Evolutionary conservation across 1,139 yeast genomes (phyloP).

Genomic region (Lodderomyces elongisporus): DNA sequence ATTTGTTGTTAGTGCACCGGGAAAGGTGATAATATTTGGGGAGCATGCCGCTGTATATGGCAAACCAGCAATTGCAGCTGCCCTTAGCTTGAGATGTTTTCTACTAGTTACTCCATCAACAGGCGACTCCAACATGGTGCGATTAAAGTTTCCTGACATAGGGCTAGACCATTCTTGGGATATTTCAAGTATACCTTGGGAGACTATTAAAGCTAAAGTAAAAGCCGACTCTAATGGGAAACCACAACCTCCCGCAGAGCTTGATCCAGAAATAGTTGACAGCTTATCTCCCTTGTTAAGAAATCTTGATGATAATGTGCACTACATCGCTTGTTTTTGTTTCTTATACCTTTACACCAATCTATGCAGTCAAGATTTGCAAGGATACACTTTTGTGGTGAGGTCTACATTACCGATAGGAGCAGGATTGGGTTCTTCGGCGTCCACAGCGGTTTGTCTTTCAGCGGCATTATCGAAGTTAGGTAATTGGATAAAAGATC

Average conservation of each 20-base stretch:
- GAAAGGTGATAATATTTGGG: slow-evolving; percentile 92
- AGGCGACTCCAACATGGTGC: slow-evolving; percentile 38
- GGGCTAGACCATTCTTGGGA: slow-evolving; percentile 61
- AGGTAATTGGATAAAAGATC: slow-evolving; percentile 48
- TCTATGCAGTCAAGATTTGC: slow-evolving; percentile 44
- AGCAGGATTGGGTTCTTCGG: slow-evolving; percentile 95
- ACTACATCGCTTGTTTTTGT: slow-evolving; percentile 79
- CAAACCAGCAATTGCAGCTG: slow-evolving; percentile 90
- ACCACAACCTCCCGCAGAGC: slow-evolving; percentile 48
- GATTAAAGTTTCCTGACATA: slow-evolving; percentile 82
- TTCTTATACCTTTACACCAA: slow-evolving; percentile 72
- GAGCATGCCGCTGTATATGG: slow-evolving; percentile 96
- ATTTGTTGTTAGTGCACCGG: slow-evolving; percentile 89
- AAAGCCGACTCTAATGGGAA: slow-evolving; percentile 17
- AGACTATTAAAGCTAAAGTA: slow-evolving; percentile 24
- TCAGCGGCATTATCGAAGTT: slow-evolving; percentile 68
- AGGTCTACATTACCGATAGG: slow-evolving; percentile 91
- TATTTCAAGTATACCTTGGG: slow-evolving; percentile 58
- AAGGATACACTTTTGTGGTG: slow-evolving; percentile 57
- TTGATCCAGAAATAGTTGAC: slow-evolving; percentile 57
- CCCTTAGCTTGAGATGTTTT: slow-evolving; percentile 77
- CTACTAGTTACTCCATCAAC: slow-evolving; percentile 50
- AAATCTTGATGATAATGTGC: slow-evolving; percentile 49
- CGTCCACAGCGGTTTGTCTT: slow-evolving; percentile 81
- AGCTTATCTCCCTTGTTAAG: slow-evolving; percentile 41